Evolutionary conservation across 805 yeast genomes (phyloP), one percentile per base, ranked within the genome.

Genomic region (Candida xiaguanensis): DNA sequence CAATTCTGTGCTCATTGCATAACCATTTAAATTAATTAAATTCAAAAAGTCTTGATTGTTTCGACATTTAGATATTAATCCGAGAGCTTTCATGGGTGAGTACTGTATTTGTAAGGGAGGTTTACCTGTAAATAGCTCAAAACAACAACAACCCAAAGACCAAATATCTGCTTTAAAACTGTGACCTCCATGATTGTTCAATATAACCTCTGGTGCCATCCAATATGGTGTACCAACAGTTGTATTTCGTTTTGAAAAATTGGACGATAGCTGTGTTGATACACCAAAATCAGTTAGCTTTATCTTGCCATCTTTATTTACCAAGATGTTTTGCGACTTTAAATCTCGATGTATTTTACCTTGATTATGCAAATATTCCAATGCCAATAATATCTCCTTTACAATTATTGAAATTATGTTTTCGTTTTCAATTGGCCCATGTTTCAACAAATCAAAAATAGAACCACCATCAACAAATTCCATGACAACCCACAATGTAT

Each of bases 401-500:
- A 81, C 61, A 0, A 85, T 69, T 16, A 69, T 53, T 41, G 80
- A 77, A 20, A 85, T 74, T 2, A 52, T 44, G 12, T 61, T 63
- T 20, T 67, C 68, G 53, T 82, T 86, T 9, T 66, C 59, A 30
- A 84, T 73, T 0, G 85, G 78, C 0, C 85, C 70, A 0, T 83
- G 78, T 22, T 67, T 63, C 30, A 84, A 55, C 25, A 85, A 58
- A 42, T 85, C 93, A 32, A 78, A 70, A 35, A 85, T 70, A 4
- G 88, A 78, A 2, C 95, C 95, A 0, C 89, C 93, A 27, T 82
- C 80, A n/a, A 84, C 72, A 55, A 63, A 81, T 57, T 85, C 95
- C 93, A 85, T 85, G 9, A 83, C 71, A 38, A 85, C 84, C 89
- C 90, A 83, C 11, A 85, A 67, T 55, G 82, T 82, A 54, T 72